Evolutionary conservation across 1,284 basidiomycete species (phyloP), one percentile per base, ranked within the genome.

Genomic region (Jaminaea rosea): DNA sequence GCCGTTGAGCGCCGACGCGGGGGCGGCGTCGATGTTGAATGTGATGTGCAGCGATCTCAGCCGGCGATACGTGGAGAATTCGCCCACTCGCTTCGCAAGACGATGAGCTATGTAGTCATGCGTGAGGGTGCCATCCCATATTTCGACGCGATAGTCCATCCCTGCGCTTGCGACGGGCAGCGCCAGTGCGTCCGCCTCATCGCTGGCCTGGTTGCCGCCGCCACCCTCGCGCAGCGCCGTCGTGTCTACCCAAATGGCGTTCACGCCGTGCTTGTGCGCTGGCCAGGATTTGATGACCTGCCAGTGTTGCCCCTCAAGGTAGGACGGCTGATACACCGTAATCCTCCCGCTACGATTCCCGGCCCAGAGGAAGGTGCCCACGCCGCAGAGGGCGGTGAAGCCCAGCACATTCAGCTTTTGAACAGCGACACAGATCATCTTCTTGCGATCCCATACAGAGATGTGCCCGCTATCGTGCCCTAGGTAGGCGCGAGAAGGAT

Each of bases 11-110:
- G 85, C 78, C 36, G 84, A 83, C 0, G 92, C 92, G 58, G 84
- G 84, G 2, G 85, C 83, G 1, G 90, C 86, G 72, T 93, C 92
- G 47, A 90, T 83, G 73, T 98, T 98, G 89, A 88, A 98, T 0
- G 90, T 86, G 36, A 90, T 81, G 29, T 90, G 80, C n/a, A 97
- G 82, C 0, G 87, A 78, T 9, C 82, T 85, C 56, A 94, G 76
- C 19, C 84, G 78, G 27, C 88, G 80, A 78, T 86, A 91, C 4
- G 80, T 80, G 73, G 86, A 88, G 76, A 85, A 97, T 23, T 84
- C 78, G 0, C 77, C 75, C 73, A 93, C 88, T 19, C 83, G 81
- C 67, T 84, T 84, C 58, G 82, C 73, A 17, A 96, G 77, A 61
- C 87, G 85, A 82, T 74, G 58, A 86, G 88, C 86, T 47, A 92